Conservation (phyloP, 2,329 filamentous ascomycete genomes). For the Fusarium camptoceras region DNA sequence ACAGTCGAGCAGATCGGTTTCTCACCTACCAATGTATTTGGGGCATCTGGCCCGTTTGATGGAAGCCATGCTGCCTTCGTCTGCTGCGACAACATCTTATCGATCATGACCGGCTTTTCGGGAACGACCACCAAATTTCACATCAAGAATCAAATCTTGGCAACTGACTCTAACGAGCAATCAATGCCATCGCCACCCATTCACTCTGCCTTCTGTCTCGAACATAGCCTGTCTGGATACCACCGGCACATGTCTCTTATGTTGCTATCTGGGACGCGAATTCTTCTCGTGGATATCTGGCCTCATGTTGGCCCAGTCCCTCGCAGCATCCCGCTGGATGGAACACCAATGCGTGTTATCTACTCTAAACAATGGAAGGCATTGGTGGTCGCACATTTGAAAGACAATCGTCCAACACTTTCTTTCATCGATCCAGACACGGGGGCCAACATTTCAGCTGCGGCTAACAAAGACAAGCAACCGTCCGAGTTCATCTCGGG, state of each 20-base stretch:
- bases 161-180: slow-evolving; percentile 62
- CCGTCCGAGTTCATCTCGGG: slow-evolving; percentile 63
- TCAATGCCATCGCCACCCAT: slow-evolving; percentile 61
- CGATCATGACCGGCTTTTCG: slow-evolving; percentile 57
- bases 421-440: slow-evolving; percentile 68
- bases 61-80: slow-evolving; percentile 54
- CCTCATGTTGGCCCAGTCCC: slow-evolving; percentile 60
- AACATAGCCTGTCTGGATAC: slow-evolving; percentile 53
- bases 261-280: slow-evolving; percentile 61
- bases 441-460: slow-evolving; percentile 62
- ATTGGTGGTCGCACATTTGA: slow-evolving; percentile 64
- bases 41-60: slow-evolving; percentile 42
- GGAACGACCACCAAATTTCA: slow-evolving; percentile 49
- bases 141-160: slow-evolving; percentile 61
- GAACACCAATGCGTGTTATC: slow-evolving; percentile 64
- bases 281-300: slow-evolving; percentile 67
- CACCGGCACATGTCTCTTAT: slow-evolving; percentile 58
- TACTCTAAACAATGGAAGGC: slow-evolving; percentile 66
- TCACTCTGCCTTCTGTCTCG: slow-evolving; percentile 60
- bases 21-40: slow-evolving; percentile 52
- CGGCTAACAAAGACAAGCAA: slow-evolving; percentile 57
- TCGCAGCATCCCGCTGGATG: slow-evolving; percentile 60
- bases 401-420: slow-evolving; percentile 60
- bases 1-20: slow-evolving; percentile 51
- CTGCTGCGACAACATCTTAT: slow-evolving; percentile 62